Evolutionary conservation across 331 rosid species (phyloP), one percentile per base, ranked within the genome.

Genomic region (Pyracantha coccinea): DNA sequence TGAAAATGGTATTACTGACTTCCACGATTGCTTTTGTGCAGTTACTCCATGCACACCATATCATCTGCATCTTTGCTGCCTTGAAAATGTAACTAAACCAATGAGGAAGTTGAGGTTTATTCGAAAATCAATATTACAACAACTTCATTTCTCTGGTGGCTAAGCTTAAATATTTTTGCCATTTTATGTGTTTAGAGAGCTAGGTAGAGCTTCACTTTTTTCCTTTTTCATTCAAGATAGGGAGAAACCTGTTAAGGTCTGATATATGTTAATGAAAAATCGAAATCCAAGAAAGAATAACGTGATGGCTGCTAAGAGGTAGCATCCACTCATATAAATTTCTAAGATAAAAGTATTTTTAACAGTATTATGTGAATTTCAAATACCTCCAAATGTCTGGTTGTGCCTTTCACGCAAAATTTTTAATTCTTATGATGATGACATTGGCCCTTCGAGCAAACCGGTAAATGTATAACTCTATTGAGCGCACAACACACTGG

Each of bases 1-100:
- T 94, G 63, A 90, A 92, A 79, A 94, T 90, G 96, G 99, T 91
- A 71, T 78, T 21, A 20, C 7, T 71, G 79, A 35, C 23, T 70
- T 66, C 41, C 61, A 24, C 44, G 25, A 33, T 41, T 71, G 25
- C 81, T 60, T 11, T 17, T 11, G 12, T 60, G 66, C 35, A 32
- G 27, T 35, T 52, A 11, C n/a, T 35, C 14, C 15, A 6, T 55
- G 7, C 21, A 16, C 23, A 31, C 68, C 2, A 8, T 29, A 20
- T 41, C 14, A 6, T 20, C 62, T 69, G 75, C n/a, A 27, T 27
- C 44, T 23, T 23, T 19, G 73, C 21, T 69, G 59, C 28, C 61
- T 70, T 29, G 20, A n/a, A 65, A 38, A 66, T 66, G 41, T 41
- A 41, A 41, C 47, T 3, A 62, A 62, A 62, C 32, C 21, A 16